A percentile compares a stretch with the other conserved stretches of the same genome.
phyloP scores from a whole-genome alignment of 2,329 filamentous ascomycete genomes.

The Penicillium decumbens region DNA sequence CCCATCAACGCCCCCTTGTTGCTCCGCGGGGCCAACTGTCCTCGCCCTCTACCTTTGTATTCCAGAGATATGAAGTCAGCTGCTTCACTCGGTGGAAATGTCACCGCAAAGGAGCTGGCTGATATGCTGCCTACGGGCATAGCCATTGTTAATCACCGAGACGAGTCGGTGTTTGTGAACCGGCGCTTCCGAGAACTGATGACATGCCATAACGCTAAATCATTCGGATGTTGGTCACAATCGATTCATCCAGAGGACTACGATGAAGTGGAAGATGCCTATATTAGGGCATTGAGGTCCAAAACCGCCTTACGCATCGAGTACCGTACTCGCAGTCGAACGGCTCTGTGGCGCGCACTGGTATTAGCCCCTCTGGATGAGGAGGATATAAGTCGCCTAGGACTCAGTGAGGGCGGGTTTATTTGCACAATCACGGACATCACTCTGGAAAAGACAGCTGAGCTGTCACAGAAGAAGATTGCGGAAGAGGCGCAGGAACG shows the following conservation, averaged over 20 bases:
- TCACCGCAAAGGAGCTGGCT: slow-evolving; percentile 24
- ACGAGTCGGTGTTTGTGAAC: slow-evolving; percentile 20
- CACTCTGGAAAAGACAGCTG: slow-evolving; percentile 77
- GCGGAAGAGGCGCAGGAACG: slow-evolving; percentile 77
- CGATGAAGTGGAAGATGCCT: slow-evolving; percentile 10
- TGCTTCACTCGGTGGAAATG: neutral
- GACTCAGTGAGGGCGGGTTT: slow-evolving; percentile 9
- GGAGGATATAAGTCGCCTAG: slow-evolving; percentile 10
- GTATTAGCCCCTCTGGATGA: slow-evolving; percentile 14
- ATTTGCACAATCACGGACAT: slow-evolving; percentile 68
- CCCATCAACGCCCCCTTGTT: too few species aligned
- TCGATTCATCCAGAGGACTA: slow-evolving; percentile 22
- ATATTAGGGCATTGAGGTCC: slow-evolving; percentile 2
- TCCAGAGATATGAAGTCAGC: too few species aligned
- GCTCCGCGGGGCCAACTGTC: too few species aligned
- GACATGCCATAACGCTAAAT: neutral
- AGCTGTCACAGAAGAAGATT: slow-evolving; percentile 70
- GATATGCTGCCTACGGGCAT: slow-evolving; percentile 24
- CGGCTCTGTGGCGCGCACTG: slow-evolving; percentile 17
- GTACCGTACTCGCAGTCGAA: slow-evolving; percentile 16
- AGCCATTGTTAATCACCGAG: slow-evolving; percentile 19
- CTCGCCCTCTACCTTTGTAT: too few species aligned
- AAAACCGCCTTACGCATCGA: slow-evolving; percentile 19
- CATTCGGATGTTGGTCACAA: slow-evolving; percentile 14
- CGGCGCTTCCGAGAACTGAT: slow-evolving; percentile 20